These are phyloP conservation scores for Penicillium sp. DNA, from an alignment of 2,329 filamentous ascomycete genomes.

Conservation along the genomic window DNA sequence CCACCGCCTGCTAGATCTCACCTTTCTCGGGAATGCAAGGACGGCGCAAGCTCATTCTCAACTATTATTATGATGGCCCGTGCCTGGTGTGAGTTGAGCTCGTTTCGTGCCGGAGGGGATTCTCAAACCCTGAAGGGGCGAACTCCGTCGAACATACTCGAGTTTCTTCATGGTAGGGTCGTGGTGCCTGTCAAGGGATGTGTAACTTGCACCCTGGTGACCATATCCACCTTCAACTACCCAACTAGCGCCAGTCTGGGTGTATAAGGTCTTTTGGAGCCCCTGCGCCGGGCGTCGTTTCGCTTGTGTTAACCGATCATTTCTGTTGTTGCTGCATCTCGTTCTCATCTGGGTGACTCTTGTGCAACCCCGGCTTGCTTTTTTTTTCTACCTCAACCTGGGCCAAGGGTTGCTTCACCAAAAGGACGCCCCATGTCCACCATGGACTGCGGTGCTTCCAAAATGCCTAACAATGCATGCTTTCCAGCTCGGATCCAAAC, in stretches of 20 bases:
- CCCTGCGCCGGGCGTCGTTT: constrained; percentile 19
- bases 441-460: constrained; percentile 28
- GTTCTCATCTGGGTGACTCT: constrained; percentile 21
- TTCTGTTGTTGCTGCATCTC: constrained; percentile 11
- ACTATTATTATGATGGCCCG: constrained; percentile 25
- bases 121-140: constrained; percentile 26
- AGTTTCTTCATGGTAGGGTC: constrained; percentile 20
- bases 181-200: constrained; percentile 33
- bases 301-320: constrained; percentile 19
- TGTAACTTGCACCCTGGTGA: constrained; percentile 19
- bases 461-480: constrained; percentile 24
- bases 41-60: constrained; percentile 27
- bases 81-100: constrained; percentile 19
- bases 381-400: constrained; percentile 13
- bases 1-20: constrained; percentile 17
- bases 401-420: constrained; percentile 13
- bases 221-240: constrained; percentile 16
- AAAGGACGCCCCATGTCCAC: constrained; percentile 30
- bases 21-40: constrained; percentile 41
- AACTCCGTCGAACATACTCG: constrained; percentile 15
- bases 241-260: constrained; percentile 17
- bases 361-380: constrained; percentile 24
- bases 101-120: constrained; percentile 23
- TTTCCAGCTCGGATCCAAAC: constrained; percentile 22
- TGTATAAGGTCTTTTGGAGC: constrained; percentile 34